Evolutionary conservation across 148 eudicot genomes (phyloP).

Genomic region (Mesembryanthemum crystallinum): DNA sequence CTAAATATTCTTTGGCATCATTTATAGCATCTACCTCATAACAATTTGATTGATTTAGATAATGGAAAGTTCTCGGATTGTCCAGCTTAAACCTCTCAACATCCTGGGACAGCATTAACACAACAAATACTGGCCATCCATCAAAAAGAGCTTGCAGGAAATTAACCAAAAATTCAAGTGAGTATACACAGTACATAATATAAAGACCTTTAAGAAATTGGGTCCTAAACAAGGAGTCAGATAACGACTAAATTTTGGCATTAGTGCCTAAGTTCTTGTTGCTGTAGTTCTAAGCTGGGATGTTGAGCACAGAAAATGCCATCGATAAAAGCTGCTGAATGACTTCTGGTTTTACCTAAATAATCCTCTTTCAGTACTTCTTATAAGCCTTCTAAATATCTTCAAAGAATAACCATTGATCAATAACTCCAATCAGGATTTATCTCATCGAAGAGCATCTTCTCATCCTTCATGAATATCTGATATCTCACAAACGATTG

Average conservation of each 20-base stretch:
- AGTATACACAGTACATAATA: background rate
- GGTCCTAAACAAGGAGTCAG: too few species aligned
- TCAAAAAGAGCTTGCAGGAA: background rate
- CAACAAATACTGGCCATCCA: background rate
- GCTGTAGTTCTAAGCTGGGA: background rate
- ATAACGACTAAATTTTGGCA: background rate
- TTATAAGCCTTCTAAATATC: too few species aligned
- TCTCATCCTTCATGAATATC: too few species aligned
- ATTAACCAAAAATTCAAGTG: background rate
- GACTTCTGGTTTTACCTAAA: too few species aligned
- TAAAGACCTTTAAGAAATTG: background rate
- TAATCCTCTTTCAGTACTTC: background rate
- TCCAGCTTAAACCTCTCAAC: conserved; percentile 69
- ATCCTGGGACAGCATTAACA: conserved; percentile 37
- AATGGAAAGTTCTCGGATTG: conserved; percentile 71
- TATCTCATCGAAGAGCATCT: too few species aligned
- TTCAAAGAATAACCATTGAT: too few species aligned
- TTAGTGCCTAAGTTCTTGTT: background rate
- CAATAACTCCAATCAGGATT: too few species aligned
- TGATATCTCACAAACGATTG: too few species aligned
- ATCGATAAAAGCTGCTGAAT: too few species aligned
- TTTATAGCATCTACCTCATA: conserved; percentile 66
- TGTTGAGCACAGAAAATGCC: too few species aligned
- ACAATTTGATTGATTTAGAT: conserved; percentile 89
- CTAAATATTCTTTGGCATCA: conserved; percentile 74